Base-by-base conservation (phyloP, 257 asterid genomes). In the Linderniella brevidens region DNA sequence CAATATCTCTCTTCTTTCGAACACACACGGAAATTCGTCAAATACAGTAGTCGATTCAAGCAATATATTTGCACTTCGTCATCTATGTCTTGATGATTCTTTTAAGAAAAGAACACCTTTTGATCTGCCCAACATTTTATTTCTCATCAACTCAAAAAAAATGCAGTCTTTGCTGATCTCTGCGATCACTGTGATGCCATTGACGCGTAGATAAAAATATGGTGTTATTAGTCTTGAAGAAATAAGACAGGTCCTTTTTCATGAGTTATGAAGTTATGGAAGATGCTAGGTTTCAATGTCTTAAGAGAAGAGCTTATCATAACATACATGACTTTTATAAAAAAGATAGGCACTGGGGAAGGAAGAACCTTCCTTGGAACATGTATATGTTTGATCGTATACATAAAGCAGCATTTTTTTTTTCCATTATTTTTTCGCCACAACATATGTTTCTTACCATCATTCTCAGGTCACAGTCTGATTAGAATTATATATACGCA, bases 361-460 rank as follows among this genome's bases (percentile, higher is more conserved):
- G 77, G 97, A 84, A 84, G 77, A 95, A 88, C 62, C 86, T 78
- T 54, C 97, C 97, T 11, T 88, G 97, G 97, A 84, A 74, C 69
- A 70, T 88, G 90, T 25, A 2, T 6, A 6, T 25, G 32, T 2
- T 25, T 6, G 32, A 25, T 25, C 32, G 32, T 25, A 25, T 25
- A 25, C 6, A 25, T 25, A 3, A 25, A 25, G 32, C 32, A 25
- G 32, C 32, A 25, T 25, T 25, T 2, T 25, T 6, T n/a, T 25
- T 25, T 25, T 25, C 32, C 6, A 25, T 25, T 25, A 25, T 25
- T 25, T 25, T n/a, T 25, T 25, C 32, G 32, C 32, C 32, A 25
- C 6, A 25, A 25, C 6, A 25, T 25, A 25, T 25, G 32, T 25
- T 25, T 25, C 32, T 25, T 25, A 2, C 32, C 4, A 25, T 25